A percentile compares a stretch with the other conserved stretches of the same genome.
These are phyloP conservation scores for Ceratobasidium sp. DNA, from an alignment of 1,284 basidiomycete genomes.

Conservation along the genomic window DNA sequence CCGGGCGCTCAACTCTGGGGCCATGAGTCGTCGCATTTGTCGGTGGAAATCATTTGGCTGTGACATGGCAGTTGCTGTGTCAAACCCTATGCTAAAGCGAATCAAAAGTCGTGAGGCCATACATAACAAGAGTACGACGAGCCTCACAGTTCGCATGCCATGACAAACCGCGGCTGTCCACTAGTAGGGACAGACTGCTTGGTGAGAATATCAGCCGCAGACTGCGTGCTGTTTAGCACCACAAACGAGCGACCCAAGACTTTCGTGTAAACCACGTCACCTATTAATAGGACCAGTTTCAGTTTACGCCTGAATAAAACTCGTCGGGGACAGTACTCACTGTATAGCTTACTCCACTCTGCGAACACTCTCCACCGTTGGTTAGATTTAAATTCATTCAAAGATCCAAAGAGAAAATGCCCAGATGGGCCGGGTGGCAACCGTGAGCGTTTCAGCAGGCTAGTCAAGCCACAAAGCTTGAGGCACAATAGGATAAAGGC, in stretches of 20 bases:
- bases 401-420: slow-evolving; percentile 4
- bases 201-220: slow-evolving; percentile 13
- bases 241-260: slow-evolving; percentile 23
- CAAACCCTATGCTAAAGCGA: slow-evolving; percentile 24
- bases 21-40: slow-evolving; percentile 29
- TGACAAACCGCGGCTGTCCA: slow-evolving; percentile 28
- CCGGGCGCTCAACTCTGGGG: slow-evolving; percentile 19
- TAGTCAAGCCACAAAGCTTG: neutral
- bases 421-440: slow-evolving; percentile 33
- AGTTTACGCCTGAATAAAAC: neutral
- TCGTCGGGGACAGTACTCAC: neutral
- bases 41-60: slow-evolving; percentile 27
- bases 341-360: slow-evolving; percentile 20
- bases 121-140: neutral
- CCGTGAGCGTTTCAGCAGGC: neutral
- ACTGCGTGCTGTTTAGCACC: slow-evolving; percentile 20
- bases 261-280: slow-evolving; percentile 20
- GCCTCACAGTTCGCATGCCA: slow-evolving; percentile 38
- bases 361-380: slow-evolving; percentile 32
- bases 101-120: neutral
- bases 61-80: slow-evolving; percentile 24
- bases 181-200: slow-evolving; percentile 16
- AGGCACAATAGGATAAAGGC: slow-evolving; percentile 6
- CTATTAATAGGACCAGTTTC: neutral
- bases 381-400: slow-evolving; percentile 17